Percentiles rank a stretch among this genome's conserved stretches.
Evolutionary conservation across 2,329 filamentous ascomycete species (phyloP).

Genomic region (Penicillium sp.): DNA sequence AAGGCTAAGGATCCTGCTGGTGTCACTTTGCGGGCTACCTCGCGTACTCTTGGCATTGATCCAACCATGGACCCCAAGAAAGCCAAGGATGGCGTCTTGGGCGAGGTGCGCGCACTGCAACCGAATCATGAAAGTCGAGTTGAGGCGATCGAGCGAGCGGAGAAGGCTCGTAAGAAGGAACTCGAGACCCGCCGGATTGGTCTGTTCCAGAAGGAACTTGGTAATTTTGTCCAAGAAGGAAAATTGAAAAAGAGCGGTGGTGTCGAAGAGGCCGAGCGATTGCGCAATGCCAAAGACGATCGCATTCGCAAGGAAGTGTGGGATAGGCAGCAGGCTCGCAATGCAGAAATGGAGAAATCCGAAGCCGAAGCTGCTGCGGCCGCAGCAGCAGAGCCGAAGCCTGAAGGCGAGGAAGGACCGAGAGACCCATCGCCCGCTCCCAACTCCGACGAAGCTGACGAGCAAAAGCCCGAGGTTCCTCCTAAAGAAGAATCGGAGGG

Average conservation of each 20-base stretch:
- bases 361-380: conserved; percentile 30
- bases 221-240: conserved; percentile 80
- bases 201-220: conserved; percentile 82
- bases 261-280: conserved; percentile 86
- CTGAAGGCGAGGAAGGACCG: conserved; percentile 9
- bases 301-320: conserved; percentile 73
- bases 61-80: conserved; percentile 67
- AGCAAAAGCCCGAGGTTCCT: neutral
- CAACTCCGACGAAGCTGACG: neutral
- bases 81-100: conserved; percentile 87
- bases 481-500: neutral
- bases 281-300: conserved; percentile 82
- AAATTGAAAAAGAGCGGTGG: conserved; percentile 95
- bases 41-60: conserved; percentile 50
- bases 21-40: conserved; percentile 49
- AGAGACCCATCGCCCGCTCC: neutral
- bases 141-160: conserved; percentile 95
- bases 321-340: conserved; percentile 53
- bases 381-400: conserved; percentile 16
- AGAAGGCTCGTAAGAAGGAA: conserved; percentile 86
- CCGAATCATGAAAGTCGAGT: conserved; percentile 91
- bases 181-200: conserved; percentile 70
- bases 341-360: conserved; percentile 48
- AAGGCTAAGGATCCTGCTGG: conserved; percentile 43
- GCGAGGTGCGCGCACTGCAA: conserved; percentile 87